Conservation (phyloP, 2,329 filamentous ascomycete genomes). For the Cladosporium sp. region DNA sequence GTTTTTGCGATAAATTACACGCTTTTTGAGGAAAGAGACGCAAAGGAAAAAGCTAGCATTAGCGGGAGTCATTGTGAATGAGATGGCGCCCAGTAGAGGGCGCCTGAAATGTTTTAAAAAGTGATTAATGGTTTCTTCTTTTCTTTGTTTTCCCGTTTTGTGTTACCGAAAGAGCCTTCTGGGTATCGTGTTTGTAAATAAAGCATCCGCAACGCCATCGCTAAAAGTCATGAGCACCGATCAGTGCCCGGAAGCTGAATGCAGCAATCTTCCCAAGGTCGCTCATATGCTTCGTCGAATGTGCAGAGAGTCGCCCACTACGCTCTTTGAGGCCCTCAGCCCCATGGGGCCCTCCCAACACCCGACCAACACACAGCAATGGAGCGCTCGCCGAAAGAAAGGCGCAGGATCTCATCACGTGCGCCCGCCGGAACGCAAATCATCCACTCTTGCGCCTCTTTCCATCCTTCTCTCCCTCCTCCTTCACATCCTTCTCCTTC, state of each 20-base stretch:
- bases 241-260: too few species aligned
- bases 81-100: slow-evolving; percentile 15
- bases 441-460: slow-evolving; percentile 13
- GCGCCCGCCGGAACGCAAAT: not conserved
- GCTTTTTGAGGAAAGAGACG: slow-evolving; percentile 2
- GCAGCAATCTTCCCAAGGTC: too few species aligned
- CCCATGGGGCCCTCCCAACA: not conserved
- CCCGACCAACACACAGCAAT: not conserved
- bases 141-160: not conserved
- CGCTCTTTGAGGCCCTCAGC: not conserved
- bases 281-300: too few species aligned
- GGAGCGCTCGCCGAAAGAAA: not conserved
- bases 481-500: slow-evolving; percentile 5
- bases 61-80: slow-evolving; percentile 11
- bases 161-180: not conserved
- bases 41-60: slow-evolving; percentile 4
- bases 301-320: not conserved
- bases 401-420: not conserved
- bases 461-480: slow-evolving; percentile 14
- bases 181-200: slow-evolving; percentile 8
- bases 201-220: slow-evolving; percentile 16
- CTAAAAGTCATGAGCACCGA: slow-evolving; percentile 4
- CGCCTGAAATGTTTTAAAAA: slow-evolving; percentile 6
- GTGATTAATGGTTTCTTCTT: not conserved
- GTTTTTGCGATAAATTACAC: not conserved